Conservation (phyloP, 345 rosid species). For the Viola odorata region DNA sequence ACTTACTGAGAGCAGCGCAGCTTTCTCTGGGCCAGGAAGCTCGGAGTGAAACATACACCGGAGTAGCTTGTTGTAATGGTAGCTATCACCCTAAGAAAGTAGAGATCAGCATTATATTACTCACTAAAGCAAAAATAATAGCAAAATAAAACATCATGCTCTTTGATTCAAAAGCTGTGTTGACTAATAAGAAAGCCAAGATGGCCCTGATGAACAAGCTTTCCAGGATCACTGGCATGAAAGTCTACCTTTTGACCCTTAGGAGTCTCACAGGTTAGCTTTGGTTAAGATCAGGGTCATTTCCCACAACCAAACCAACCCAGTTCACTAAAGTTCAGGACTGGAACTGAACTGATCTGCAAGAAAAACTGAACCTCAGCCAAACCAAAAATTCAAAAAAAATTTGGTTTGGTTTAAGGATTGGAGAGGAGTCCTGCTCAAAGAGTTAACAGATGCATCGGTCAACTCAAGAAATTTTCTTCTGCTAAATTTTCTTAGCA, state of each 20-base stretch:
- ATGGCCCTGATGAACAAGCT: background rate
- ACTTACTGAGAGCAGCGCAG: conserved; percentile 70
- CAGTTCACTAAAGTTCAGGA: conserved; percentile 13
- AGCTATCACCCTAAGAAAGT: conserved; percentile 50
- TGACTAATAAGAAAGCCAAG: background rate
- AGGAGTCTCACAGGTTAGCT: conserved; percentile 11
- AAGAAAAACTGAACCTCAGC: conserved; percentile 8
- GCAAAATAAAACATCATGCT: no score
- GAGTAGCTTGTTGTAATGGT: conserved; percentile 56
- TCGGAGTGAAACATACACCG: conserved; percentile 46
- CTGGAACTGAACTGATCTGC: conserved; percentile 16
- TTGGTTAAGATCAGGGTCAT: conserved; percentile 8
- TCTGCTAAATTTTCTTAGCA: background rate
- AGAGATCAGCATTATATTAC: background rate
- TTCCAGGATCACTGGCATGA: conserved; percentile 2
- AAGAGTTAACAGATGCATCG: conserved; percentile 21
- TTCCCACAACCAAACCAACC: conserved; percentile 16
- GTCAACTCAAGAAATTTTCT: conserved; percentile 14
- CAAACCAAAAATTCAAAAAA: conserved; percentile 14
- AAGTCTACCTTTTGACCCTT: conserved; percentile 13
- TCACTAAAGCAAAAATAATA: no score
- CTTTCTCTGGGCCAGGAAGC: conserved; percentile 41
- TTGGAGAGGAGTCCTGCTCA: conserved; percentile 24
- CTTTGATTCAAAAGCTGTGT: background rate
- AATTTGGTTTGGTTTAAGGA: conserved; percentile 14